A percentile compares a stretch with the other conserved stretches of the same genome.
phyloP scores from a whole-genome alignment of 495 filamentous ascomycete species.

The Neurospora pannonica region DNA sequence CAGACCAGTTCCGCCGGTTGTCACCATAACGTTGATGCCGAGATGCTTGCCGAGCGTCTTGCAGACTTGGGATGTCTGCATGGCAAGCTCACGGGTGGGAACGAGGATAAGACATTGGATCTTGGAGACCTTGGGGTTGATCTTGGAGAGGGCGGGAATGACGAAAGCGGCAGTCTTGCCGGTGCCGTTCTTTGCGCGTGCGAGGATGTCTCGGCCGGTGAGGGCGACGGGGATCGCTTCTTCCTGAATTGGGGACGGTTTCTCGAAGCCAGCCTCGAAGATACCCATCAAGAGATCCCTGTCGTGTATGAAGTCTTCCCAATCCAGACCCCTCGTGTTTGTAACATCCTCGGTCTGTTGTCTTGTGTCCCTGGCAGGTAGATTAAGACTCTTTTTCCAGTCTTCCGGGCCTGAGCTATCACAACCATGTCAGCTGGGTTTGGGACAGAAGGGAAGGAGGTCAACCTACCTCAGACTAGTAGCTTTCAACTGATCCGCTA shows the following conservation, averaged over 20 bases:
- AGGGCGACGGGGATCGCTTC: constrained; percentile 95
- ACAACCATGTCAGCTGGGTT: constrained; percentile 22
- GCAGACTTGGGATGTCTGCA: constrained; percentile 98
- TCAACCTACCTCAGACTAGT: constrained; percentile 58
- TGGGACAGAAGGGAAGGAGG: background rate
- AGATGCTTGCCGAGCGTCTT: constrained; percentile 96
- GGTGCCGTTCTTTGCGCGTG: constrained; percentile 95
- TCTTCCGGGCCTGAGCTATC: constrained; percentile 49
- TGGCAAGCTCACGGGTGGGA: constrained; percentile 91
- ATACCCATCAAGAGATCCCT: constrained; percentile 96
- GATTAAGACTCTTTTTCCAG: constrained; percentile 72
- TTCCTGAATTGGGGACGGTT: constrained; percentile 98
- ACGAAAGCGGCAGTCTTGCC: constrained; percentile 98
- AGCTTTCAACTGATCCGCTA: constrained; percentile 61
- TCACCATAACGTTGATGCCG: constrained; percentile 97
- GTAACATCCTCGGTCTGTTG: constrained; percentile 99
- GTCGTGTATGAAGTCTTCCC: constrained; percentile 92
- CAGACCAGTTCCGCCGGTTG: constrained; percentile 86
- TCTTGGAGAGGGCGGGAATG: constrained; percentile 87
- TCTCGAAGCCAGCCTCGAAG: constrained; percentile 97
- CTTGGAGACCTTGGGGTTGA: constrained; percentile 92
- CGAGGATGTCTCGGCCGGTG: constrained; percentile 89
- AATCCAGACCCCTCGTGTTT: constrained; percentile 91
- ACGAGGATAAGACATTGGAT: constrained; percentile 94
- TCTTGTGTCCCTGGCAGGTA: constrained; percentile 73